These are phyloP conservation scores for Furcasterigmium furcatum DNA, from an alignment of 2,329 filamentous ascomycete genomes.

Conservation along the genomic window DNA sequence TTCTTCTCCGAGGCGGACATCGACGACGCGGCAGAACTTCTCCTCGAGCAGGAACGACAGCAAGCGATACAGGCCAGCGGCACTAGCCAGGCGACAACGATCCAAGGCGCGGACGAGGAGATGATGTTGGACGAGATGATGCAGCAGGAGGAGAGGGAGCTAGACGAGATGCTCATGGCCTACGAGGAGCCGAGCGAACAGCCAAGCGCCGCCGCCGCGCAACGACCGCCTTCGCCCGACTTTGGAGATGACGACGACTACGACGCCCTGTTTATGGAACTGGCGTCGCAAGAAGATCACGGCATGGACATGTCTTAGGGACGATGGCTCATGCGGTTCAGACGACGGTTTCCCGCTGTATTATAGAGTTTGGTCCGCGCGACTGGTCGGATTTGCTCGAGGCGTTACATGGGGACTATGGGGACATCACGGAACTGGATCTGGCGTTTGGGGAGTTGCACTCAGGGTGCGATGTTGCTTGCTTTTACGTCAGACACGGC, in stretches of 20 bases:
- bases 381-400: neutral
- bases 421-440: neutral
- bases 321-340: constrained; percentile 5
- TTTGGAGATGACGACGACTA: constrained; percentile 58
- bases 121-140: constrained; percentile 51
- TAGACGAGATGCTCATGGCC: constrained; percentile 53
- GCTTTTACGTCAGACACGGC: constrained; percentile 16
- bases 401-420: constrained; percentile 2
- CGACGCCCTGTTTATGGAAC: constrained; percentile 63
- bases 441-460: constrained; percentile 14
- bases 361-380: constrained; percentile 1
- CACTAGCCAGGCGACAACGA: neutral
- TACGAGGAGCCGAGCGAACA: constrained; percentile 27
- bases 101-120: constrained; percentile 33
- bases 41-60: constrained; percentile 5
- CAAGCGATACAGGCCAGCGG: constrained; percentile 14
- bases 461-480: constrained; percentile 10
- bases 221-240: constrained; percentile 26
- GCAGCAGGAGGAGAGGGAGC: constrained; percentile 50
- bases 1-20: constrained; percentile 47
- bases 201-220: constrained; percentile 11
- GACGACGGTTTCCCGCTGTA: neutral
- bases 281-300: constrained; percentile 41
- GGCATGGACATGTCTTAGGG: constrained; percentile 42
- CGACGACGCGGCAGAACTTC: constrained; percentile 41